A percentile compares a stretch with the other conserved stretches of the same genome.
These are phyloP conservation scores for Infundibulicybe gibba DNA, from an alignment of 768 basidiomycete species.

Conservation along the genomic window DNA sequence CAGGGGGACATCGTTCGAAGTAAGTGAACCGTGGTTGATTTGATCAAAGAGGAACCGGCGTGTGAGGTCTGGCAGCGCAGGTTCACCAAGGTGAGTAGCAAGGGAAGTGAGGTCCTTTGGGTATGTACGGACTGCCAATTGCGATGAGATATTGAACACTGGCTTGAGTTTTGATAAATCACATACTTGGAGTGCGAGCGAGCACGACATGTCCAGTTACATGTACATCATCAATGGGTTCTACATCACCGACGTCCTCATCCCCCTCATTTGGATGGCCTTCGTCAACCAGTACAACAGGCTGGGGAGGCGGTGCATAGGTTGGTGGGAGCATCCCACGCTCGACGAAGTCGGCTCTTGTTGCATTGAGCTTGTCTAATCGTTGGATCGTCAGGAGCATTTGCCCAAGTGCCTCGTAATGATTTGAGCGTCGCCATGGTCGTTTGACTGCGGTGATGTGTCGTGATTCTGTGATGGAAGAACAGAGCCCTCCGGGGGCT, in stretches of 20 bases:
- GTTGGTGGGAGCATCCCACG: background rate
- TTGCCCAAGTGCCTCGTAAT: conserved; percentile 15
- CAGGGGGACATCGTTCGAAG: conserved; percentile 1
- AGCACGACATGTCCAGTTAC: background rate
- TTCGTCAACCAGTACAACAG: background rate
- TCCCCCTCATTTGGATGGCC: background rate
- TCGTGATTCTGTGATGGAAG: no score
- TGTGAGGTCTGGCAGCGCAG: background rate
- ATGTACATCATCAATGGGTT: background rate
- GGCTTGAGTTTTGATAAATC: background rate
- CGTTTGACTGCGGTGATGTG: no score
- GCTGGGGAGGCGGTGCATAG: background rate
- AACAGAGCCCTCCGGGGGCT: no score
- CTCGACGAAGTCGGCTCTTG: background rate
- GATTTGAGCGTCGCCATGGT: no score
- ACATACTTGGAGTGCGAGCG: background rate
- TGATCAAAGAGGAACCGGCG: background rate
- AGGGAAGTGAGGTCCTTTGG: background rate
- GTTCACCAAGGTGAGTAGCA: background rate
- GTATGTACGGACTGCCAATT: background rate
- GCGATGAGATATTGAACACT: no score
- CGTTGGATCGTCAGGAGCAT: conserved; percentile 15
- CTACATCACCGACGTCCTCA: background rate
- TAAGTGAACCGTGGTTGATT: background rate
- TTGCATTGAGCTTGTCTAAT: conserved; percentile 13